Evolutionary conservation across 1,284 basidiomycete species (phyloP).

Genomic region (Ustilago nuda): DNA sequence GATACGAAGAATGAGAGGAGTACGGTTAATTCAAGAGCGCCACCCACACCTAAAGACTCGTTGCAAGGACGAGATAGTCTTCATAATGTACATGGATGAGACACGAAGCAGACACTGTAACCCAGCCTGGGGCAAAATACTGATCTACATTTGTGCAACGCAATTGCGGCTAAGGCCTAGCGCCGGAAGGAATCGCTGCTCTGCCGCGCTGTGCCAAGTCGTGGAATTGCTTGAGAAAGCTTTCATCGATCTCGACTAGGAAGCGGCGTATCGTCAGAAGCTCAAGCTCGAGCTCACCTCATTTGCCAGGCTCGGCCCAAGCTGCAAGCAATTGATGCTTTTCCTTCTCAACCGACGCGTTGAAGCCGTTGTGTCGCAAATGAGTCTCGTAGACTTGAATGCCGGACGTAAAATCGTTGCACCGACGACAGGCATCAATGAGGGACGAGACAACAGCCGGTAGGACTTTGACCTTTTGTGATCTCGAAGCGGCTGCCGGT

Average conservation of each 20-base stretch:
- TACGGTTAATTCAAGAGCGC: too few relatives aligned
- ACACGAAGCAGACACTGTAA: background rate
- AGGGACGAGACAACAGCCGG: conserved; percentile 18
- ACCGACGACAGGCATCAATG: conserved; percentile 30
- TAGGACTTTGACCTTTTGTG: conserved; percentile 13
- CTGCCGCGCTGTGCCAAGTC: conserved; percentile 2
- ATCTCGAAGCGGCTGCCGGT: background rate
- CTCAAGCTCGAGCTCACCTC: conserved; percentile 14
- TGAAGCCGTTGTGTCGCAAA: conserved; percentile 10
- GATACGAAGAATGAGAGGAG: background rate
- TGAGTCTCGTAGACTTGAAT: conserved; percentile 21
- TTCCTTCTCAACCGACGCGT: conserved; percentile 22
- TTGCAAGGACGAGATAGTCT: background rate
- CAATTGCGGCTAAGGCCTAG: conserved; percentile 4
- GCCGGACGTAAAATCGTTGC: conserved; percentile 20
- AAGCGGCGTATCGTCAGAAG: conserved; percentile 7
- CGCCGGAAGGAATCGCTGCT: background rate
- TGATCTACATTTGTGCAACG: background rate
- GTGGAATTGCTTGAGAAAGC: conserved; percentile 19
- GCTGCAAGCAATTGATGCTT: conserved; percentile 23
- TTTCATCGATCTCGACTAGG: conserved; percentile 8
- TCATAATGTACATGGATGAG: background rate
- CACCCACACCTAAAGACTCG: background rate
- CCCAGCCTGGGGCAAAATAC: background rate
- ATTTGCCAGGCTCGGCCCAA: conserved; percentile 17